Evolutionary conservation across 2,329 filamentous ascomycete genomes (phyloP).

Genomic region (Scedosporium aurantiacum): DNA sequence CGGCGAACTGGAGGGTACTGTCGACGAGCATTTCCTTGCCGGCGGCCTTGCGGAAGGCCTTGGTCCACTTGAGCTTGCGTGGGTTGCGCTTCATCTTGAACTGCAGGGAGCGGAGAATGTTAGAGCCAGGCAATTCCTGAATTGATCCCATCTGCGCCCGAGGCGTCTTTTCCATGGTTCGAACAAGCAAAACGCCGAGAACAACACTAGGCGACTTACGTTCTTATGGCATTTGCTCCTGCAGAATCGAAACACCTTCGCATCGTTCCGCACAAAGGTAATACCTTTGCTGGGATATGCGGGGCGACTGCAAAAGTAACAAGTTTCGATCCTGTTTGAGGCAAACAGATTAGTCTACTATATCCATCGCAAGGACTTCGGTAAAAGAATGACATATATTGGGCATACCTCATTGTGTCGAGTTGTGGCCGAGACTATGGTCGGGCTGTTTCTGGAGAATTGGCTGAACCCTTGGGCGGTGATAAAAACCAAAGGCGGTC

Average conservation of each 20-base stretch:
- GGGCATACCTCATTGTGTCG: slow-evolving; percentile 11
- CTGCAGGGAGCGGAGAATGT: slow-evolving; percentile 23
- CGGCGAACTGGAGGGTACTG: slow-evolving; percentile 82
- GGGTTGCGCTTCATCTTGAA: slow-evolving; percentile 99
- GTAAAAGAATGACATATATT: background rate
- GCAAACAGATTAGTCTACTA: background rate
- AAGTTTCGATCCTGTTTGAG: slow-evolving; percentile 28
- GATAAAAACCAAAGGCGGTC: slow-evolving; percentile 5
- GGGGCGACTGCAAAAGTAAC: slow-evolving; percentile 36
- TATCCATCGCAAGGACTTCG: background rate
- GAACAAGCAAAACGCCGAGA: background rate
- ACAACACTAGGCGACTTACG: slow-evolving; percentile 20
- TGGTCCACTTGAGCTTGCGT: slow-evolving; percentile 94
- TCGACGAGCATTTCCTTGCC: slow-evolving; percentile 90
- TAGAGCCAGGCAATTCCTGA: background rate
- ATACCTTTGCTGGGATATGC: slow-evolving; percentile 47
- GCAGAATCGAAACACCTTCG: slow-evolving; percentile 44
- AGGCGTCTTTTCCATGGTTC: too few relatives aligned
- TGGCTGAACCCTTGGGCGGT: slow-evolving; percentile 1
- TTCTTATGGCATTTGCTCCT: slow-evolving; percentile 51
- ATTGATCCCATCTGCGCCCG: too few relatives aligned
- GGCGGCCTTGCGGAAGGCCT: slow-evolving; percentile 70
- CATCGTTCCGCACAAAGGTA: slow-evolving; percentile 38
- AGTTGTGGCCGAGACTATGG: background rate
- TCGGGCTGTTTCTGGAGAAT: background rate